Percentiles rank a stretch among this genome's conserved stretches.
phyloP scores from a whole-genome alignment of 768 basidiomycete species.

The Russula abietina region DNA sequence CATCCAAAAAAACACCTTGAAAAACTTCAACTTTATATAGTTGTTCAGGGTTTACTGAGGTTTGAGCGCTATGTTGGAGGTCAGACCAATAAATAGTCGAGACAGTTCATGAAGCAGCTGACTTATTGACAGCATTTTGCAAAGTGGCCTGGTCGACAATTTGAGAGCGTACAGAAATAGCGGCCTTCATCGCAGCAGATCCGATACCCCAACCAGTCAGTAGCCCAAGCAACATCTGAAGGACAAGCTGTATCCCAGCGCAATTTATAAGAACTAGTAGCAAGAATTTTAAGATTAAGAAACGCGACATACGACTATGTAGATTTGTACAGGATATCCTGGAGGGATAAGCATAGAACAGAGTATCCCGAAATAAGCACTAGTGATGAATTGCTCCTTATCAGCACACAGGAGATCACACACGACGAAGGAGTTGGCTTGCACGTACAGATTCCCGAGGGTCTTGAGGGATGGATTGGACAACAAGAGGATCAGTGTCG shows the following conservation, averaged over 20 bases:
- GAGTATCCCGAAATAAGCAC: slow-evolving; percentile 13
- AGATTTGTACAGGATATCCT: slow-evolving; percentile 17
- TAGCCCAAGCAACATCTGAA: slow-evolving; percentile 34
- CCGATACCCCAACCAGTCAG: slow-evolving; percentile 52
- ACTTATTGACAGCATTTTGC: slow-evolving; percentile 26
- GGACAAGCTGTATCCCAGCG: slow-evolving; percentile 1
- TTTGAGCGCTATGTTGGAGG: slow-evolving; percentile 28
- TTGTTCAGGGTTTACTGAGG: slow-evolving; percentile 36
- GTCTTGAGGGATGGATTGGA: slow-evolving; percentile 34
- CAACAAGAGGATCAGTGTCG: slow-evolving; percentile 36
- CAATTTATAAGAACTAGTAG: slow-evolving; percentile 32
- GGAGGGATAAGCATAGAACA: slow-evolving; percentile 15
- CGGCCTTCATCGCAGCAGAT: slow-evolving; percentile 47
- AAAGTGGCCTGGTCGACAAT: slow-evolving; percentile 29
- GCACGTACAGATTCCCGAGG: slow-evolving; percentile 38
- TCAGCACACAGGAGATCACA: background rate
- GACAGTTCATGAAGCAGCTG: background rate
- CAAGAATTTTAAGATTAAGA: slow-evolving; percentile 28
- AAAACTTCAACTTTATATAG: slow-evolving; percentile 40
- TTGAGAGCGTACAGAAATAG: slow-evolving; percentile 36
- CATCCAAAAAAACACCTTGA: slow-evolving; percentile 45
- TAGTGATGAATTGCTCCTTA: background rate
- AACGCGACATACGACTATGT: background rate
- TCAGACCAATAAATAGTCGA: background rate
- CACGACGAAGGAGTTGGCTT: background rate